Conservation (phyloP, 164 flowering plant genomes). For the Macadamia tetraphylla region DNA sequence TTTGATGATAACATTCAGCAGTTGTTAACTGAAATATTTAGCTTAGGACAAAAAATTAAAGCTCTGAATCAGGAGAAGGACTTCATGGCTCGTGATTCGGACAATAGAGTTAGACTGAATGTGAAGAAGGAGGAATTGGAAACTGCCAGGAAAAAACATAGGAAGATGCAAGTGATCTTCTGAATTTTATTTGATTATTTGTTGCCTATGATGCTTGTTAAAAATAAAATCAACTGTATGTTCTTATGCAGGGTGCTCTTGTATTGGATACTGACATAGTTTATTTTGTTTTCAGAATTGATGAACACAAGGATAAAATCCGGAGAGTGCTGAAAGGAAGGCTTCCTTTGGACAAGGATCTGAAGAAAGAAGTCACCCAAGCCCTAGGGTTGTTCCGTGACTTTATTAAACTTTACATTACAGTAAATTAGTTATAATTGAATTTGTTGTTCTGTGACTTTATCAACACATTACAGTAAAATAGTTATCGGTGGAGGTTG, state of each 20-base stretch:
- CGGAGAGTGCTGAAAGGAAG: conserved; percentile 83
- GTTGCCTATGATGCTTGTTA: conserved; percentile 3
- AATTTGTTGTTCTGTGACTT: background rate
- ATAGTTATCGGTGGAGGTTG: too few species aligned
- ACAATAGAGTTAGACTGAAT: conserved; percentile 66
- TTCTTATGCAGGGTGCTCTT: background rate
- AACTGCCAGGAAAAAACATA: conserved; percentile 54
- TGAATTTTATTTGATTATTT: background rate
- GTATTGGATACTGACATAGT: conserved; percentile 11
- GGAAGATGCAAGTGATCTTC: conserved; percentile 54
- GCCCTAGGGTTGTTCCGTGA: conserved; percentile 41
- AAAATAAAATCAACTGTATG: conserved; percentile 1
- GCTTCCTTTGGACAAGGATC: conserved; percentile 80
- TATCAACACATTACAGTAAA: too few species aligned
- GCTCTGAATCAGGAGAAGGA: conserved; percentile 62
- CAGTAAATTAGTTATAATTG: background rate
- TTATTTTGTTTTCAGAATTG: conserved; percentile 51
- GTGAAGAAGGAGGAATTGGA: conserved; percentile 70
- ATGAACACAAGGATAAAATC: conserved; percentile 69
- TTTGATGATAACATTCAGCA: conserved; percentile 53
- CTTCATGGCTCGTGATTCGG: conserved; percentile 64
- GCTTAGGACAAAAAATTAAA: conserved; percentile 51
- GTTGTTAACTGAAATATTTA: conserved; percentile 42
- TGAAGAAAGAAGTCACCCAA: conserved; percentile 68
- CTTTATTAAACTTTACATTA: background rate